phyloP scores from a whole-genome alignment of 225 moss, liverwort and hornwort genomes.

The Pseudoscleropodium purum region DNA sequence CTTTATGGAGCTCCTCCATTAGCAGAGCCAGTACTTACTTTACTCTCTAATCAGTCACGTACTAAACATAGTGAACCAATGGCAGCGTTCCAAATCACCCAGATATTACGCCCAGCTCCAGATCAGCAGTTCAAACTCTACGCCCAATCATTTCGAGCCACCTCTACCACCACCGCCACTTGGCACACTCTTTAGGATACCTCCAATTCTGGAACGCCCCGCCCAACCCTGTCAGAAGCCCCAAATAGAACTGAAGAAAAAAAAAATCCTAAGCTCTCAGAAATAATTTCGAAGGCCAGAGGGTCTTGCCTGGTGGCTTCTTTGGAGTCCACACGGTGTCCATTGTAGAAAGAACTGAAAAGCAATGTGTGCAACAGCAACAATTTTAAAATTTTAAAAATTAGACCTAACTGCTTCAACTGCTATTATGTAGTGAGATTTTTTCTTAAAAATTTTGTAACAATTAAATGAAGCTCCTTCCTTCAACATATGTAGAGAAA shows the following conservation, averaged over 20 bases:
- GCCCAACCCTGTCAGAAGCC: neutral
- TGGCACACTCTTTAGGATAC: neutral
- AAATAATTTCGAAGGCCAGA: neutral
- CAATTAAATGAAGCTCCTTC: neutral
- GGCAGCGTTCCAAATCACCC: neutral
- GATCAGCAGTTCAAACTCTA: neutral
- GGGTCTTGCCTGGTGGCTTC: neutral
- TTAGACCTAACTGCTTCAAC: neutral
- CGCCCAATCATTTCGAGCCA: neutral
- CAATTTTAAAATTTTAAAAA: neutral
- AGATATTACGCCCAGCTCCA: neutral
- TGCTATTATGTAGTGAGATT: neutral
- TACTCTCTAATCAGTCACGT: neutral
- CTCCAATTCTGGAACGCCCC: neutral
- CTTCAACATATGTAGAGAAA: neutral
- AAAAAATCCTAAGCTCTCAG: neutral
- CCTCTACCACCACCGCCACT: neutral
- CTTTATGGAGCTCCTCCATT: neutral
- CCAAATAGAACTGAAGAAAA: neutral
- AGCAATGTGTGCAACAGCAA: neutral
- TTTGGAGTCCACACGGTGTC: neutral
- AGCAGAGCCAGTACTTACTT: neutral
- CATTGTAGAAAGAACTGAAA: neutral
- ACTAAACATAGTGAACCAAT: neutral
- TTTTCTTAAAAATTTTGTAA: neutral